Conservation (phyloP, 139 green algal species). For the Auxenochlorella protothecoides region DNA sequence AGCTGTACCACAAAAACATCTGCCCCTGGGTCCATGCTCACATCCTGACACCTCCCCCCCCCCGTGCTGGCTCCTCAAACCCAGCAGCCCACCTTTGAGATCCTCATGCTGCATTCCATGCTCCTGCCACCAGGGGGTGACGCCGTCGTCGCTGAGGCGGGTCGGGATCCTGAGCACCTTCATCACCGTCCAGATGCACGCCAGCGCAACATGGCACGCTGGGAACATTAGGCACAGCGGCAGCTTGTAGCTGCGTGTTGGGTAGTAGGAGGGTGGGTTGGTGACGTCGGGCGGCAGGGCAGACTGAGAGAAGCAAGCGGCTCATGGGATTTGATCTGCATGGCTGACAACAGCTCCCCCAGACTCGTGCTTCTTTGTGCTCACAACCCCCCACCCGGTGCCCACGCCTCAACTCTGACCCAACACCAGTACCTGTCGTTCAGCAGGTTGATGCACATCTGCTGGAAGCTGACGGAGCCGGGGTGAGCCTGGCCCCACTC, state of each 20-base stretch:
- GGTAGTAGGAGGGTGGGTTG: no score
- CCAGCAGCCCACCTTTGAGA: background rate
- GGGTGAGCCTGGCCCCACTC: background rate
- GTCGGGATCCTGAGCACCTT: background rate
- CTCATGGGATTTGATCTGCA: background rate
- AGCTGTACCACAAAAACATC: no score
- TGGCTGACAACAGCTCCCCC: background rate
- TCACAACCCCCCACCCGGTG: background rate
- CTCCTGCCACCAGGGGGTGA: background rate
- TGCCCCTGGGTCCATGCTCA: no score
- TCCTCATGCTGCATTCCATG: background rate
- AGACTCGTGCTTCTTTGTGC: background rate
- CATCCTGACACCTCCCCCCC: no score
- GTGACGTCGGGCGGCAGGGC: background rate
- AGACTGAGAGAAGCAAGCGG: background rate
- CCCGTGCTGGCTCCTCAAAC: no score
- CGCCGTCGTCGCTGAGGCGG: background rate
- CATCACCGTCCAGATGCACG: background rate
- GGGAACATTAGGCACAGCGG: background rate
- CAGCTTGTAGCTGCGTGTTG: background rate
- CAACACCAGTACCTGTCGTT: background rate
- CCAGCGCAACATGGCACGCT: background rate
- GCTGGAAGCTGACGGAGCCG: background rate
- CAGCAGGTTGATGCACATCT: background rate
- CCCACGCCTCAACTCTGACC: no score